A percentile compares a stretch with the other conserved stretches of the same genome.
Conservation (phyloP, 441 rosid genomes). For the Melianthus villosus region DNA sequence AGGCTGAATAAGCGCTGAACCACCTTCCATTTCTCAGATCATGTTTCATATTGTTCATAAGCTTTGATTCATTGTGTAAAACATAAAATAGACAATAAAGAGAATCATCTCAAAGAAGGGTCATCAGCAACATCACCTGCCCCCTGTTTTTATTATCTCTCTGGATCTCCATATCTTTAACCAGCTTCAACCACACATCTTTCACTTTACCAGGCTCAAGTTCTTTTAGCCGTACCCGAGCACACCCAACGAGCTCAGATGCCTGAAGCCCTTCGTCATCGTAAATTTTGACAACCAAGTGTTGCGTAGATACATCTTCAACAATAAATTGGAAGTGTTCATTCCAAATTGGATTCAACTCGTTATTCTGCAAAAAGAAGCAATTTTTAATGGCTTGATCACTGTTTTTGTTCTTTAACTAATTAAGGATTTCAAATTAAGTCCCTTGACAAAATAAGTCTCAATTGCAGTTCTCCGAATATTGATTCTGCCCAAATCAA, state of each 20-base stretch:
- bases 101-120: not conserved
- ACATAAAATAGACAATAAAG: too few relatives aligned
- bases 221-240: slow-evolving; percentile 40
- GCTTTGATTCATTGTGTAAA: too few relatives aligned
- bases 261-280: slow-evolving; percentile 87
- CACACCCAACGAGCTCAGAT: slow-evolving; percentile 65
- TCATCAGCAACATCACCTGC: slow-evolving; percentile 25
- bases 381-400: slow-evolving; percentile 4
- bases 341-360: slow-evolving; percentile 85
- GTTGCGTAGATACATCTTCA: slow-evolving; percentile 73
- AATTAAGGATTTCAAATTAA: too few relatives aligned
- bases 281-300: slow-evolving; percentile 51
- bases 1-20: too few relatives aligned
- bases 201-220: slow-evolving; percentile 87
- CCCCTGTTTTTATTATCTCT: slow-evolving; percentile 85
- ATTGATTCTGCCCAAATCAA: too few relatives aligned
- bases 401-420: too few relatives aligned
- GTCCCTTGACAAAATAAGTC: too few relatives aligned
- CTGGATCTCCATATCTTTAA: slow-evolving; percentile 76
- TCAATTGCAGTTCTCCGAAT: too few relatives aligned
- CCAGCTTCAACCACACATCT: slow-evolving; percentile 70
- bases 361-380: slow-evolving; percentile 36
- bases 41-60: too few relatives aligned
- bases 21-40: too few relatives aligned
- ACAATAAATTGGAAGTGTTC: slow-evolving; percentile 77